Conservation (phyloP, 2,329 filamentous ascomycete species). For the Helminthosporium solani region DNA sequence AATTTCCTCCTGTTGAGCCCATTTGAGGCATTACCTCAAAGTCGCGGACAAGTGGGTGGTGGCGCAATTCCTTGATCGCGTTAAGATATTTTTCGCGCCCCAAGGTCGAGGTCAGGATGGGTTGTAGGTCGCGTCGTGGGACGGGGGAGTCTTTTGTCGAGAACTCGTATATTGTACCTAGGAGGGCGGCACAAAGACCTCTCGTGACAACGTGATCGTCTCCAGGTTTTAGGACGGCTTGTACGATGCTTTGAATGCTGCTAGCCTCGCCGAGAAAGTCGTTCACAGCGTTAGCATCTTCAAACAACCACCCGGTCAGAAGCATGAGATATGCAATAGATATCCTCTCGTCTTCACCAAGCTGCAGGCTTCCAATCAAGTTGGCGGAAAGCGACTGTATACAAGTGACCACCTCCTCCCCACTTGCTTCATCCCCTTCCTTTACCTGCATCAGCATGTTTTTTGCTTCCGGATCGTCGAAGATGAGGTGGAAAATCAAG, state of each 20-base stretch:
- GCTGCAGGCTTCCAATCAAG: conserved; percentile 75
- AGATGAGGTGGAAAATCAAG: conserved; percentile 81
- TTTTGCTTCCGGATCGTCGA: conserved; percentile 78
- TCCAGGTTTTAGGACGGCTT: conserved; percentile 60
- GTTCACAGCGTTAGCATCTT: conserved; percentile 87
- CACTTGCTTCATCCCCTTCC: conserved; percentile 83
- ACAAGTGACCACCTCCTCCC: conserved; percentile 92
- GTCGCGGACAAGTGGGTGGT: conserved; percentile 77
- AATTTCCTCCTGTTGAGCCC: conserved; percentile 46
- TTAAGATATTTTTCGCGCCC: conserved; percentile 87
- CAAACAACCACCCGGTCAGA: conserved; percentile 85
- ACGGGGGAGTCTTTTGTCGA: conserved; percentile 96
- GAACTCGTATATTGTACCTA: conserved; percentile 93
- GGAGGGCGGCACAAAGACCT: conserved; percentile 78
- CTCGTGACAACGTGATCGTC: conserved; percentile 67
- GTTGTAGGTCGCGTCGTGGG: conserved; percentile 75
- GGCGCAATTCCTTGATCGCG: conserved; percentile 73
- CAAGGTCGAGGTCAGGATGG: conserved; percentile 72
- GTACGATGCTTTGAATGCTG: conserved; percentile 82
- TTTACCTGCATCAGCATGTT: conserved; percentile 75
- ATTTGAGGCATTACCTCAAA: conserved; percentile 83
- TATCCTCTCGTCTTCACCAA: conserved; percentile 74
- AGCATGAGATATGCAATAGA: conserved; percentile 87
- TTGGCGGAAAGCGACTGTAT: conserved; percentile 87
- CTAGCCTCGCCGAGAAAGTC: conserved; percentile 91